phyloP scores from a whole-genome alignment of 1,284 basidiomycete genomes.

The Apiotrichum mycotoxinovorans region DNA sequence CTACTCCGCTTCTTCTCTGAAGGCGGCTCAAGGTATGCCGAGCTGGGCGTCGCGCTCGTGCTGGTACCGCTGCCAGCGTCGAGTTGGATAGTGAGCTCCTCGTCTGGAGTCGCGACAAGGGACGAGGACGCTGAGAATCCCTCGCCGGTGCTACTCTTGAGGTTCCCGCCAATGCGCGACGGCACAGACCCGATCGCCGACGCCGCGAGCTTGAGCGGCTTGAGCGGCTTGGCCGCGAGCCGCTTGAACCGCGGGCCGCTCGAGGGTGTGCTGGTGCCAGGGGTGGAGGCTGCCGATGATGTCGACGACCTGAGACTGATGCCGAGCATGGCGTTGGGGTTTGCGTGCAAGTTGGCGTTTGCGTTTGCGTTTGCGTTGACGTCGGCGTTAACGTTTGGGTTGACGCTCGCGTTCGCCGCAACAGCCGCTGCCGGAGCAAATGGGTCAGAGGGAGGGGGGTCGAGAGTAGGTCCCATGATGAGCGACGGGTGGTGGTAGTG shows the following conservation, averaged over 20 bases:
- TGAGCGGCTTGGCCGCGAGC: slow-evolving; percentile 41
- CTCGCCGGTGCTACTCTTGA: not conserved
- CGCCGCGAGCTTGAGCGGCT: slow-evolving; percentile 46
- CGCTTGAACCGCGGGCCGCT: slow-evolving; percentile 20
- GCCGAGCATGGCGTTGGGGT: not conserved
- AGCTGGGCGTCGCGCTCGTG: not conserved
- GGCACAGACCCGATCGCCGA: slow-evolving; percentile 29
- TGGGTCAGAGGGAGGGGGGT: no score
- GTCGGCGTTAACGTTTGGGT: not conserved
- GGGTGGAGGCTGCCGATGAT: not conserved
- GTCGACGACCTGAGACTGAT: not conserved
- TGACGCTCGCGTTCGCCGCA: not conserved
- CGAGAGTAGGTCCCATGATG: not conserved
- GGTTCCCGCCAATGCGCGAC: not conserved
- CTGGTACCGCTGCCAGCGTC: not conserved
- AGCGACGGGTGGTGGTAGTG: not conserved
- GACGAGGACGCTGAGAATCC: not conserved
- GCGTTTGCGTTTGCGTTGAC: not conserved
- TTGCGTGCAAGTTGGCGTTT: not conserved
- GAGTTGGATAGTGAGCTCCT: slow-evolving; percentile 3
- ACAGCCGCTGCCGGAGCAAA: no score
- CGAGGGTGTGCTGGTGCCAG: not conserved
- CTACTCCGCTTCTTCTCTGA: slow-evolving; percentile 3
- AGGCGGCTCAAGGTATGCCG: slow-evolving; percentile 7
- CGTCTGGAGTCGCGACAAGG: not conserved